phyloP scores from a whole-genome alignment of 2,329 filamentous ascomycete genomes.

The Mollisiaceae sp. region DNA sequence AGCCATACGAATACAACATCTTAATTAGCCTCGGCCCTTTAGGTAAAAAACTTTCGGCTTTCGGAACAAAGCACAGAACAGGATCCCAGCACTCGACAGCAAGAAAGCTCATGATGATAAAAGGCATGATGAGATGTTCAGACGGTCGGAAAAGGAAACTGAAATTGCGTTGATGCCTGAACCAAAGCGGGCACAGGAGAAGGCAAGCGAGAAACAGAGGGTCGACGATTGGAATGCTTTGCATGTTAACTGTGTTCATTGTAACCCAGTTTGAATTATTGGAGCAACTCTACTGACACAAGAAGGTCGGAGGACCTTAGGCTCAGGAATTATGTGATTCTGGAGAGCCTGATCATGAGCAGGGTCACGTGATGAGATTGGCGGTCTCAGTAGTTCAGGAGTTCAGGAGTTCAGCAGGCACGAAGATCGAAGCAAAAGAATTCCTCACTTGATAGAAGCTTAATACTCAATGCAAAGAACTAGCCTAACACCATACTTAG shows the following conservation, averaged over 20 bases:
- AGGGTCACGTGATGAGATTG: no score
- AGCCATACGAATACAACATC: background rate
- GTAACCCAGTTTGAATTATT: no score
- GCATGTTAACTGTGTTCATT: background rate
- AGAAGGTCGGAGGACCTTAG: no score
- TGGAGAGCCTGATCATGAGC: no score
- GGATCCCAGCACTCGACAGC: background rate
- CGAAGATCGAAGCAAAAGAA: no score
- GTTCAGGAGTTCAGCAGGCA: no score
- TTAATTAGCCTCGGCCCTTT: background rate
- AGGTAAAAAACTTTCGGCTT: background rate
- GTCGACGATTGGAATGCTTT: background rate
- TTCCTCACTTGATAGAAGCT: no score
- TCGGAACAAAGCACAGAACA: background rate
- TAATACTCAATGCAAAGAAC: no score
- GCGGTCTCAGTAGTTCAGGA: no score
- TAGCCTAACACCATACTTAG: no score
- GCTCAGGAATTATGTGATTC: no score
- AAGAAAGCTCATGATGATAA: conserved; percentile 7
- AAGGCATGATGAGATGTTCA: background rate
- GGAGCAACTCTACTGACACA: no score
- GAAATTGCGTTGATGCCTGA: background rate
- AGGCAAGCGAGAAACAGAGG: background rate
- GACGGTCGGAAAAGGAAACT: conserved; percentile 6
- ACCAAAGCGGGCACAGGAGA: background rate